Evolutionary conservation across 2,329 filamentous ascomycete species (phyloP).

Genomic region (Purpureocillium takamizusanense): DNA sequence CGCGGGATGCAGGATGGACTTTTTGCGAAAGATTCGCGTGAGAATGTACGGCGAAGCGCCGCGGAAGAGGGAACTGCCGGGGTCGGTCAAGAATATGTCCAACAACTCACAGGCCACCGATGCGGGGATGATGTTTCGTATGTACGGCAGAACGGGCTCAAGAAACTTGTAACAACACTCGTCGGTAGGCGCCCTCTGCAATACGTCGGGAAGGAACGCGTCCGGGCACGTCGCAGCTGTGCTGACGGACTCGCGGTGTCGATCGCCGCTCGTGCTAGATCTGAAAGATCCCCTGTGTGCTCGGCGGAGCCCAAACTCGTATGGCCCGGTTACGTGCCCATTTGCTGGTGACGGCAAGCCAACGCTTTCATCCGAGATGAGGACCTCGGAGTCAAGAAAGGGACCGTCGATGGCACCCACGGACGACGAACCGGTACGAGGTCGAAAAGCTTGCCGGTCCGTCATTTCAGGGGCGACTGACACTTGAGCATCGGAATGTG

Average conservation of each 20-base stretch:
- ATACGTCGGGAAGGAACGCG: conserved; percentile 11
- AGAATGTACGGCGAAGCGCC: conserved; percentile 38
- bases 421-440: conserved; percentile 3
- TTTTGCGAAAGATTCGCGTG: conserved; percentile 34
- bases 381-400: conserved; percentile 11
- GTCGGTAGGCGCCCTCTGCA: conserved; percentile 16
- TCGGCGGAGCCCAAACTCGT: conserved; percentile 1
- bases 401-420: conserved; percentile 4
- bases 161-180: conserved; percentile 32
- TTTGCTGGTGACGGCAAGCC: conserved; percentile 18
- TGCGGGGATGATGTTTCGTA: conserved; percentile 27
- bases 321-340: neutral
- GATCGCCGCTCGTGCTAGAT: conserved; percentile 8
- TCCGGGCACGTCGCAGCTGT: conserved; percentile 9
- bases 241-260: conserved; percentile 9
- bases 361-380: conserved; percentile 17
- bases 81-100: conserved; percentile 37
- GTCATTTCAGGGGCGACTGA: conserved; percentile 1
- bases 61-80: conserved; percentile 31
- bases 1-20: conserved; percentile 29
- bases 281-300: conserved; percentile 10
- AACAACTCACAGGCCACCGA: conserved; percentile 36
- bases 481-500: conserved; percentile 9
- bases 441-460: conserved; percentile 1
- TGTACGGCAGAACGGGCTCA: conserved; percentile 27